Percentiles rank a stretch among this genome's conserved stretches.
These are phyloP conservation scores for Globisporangium paddicum DNA, from an alignment of 352 stramenopile species.

Conservation along the genomic window DNA sequence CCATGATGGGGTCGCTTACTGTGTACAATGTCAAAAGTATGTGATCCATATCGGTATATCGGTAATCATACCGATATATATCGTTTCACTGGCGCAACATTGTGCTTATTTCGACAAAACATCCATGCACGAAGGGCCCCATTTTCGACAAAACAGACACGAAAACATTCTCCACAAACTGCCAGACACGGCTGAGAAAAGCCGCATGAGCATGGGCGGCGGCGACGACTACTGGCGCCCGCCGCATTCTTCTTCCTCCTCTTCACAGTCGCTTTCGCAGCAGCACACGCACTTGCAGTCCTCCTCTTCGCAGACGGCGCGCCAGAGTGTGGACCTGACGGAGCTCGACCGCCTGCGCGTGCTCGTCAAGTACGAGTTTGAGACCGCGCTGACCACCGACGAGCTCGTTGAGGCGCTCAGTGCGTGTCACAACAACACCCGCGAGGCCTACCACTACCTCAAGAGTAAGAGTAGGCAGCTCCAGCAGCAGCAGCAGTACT, in stretches of 20 bases:
- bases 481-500: not conserved
- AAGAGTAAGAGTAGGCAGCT: conserved; percentile 29
- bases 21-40: too few species aligned
- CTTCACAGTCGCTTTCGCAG: not conserved
- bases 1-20: too few species aligned
- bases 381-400: conserved; percentile 30
- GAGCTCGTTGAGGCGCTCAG: conserved; percentile 45
- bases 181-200: too few species aligned
- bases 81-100: too few species aligned
- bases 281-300: not conserved
- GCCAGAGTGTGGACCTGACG: conserved; percentile 25
- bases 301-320: conserved; percentile 10
- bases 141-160: too few species aligned
- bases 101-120: too few species aligned
- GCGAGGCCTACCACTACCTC: conserved; percentile 47
- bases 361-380: conserved; percentile 62
- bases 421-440: conserved; percentile 34
- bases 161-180: too few species aligned
- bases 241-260: not conserved
- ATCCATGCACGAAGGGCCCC: too few species aligned
- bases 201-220: conserved; percentile 14
- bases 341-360: conserved; percentile 53
- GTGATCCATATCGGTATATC: too few species aligned
- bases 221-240: conserved; percentile 6
- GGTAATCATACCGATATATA: too few species aligned